Base-by-base conservation (phyloP, 805 yeast species). In the Grigorovia yakushimaensis region DNA sequence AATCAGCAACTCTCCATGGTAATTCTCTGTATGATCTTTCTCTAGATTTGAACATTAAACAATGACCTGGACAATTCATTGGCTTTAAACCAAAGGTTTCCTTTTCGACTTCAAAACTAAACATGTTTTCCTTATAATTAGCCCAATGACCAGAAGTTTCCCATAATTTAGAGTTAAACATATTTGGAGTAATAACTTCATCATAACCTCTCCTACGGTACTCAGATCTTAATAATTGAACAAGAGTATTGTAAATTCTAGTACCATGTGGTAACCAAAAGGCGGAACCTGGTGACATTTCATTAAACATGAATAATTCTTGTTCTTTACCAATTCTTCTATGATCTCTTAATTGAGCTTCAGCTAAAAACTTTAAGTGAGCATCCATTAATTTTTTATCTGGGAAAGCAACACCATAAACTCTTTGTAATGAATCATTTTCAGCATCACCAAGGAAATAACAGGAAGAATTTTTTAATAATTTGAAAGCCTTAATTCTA, bases 261-360 rank as follows among this genome's bases (percentile, higher is more conserved):
- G 99, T 82, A 70, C 99, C 99, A 63, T 91, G 98, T 45, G 99
- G 99, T 60, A 93, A 77, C 98, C 98, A 93, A 80, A 93, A 93
- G 51, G 95, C 89, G 39, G 94, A 81, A 55, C 99, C 99, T 47
- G 99, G 99, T 18, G 96, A 86, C 84, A 91, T 72, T 70, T 93
- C 98, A 69, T 93, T 81, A 79, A 93, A 93, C 70, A 83, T 79
- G 72, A 89, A 93, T 62, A 93, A 77, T 65, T 93, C 98, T 72
- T 93, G 98, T 61, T 93, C 98, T 61, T 73, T 84, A 67, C 99
- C 99, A 56, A 93, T 83, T 70, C 82, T 89, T 71, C 99, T 81
- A 71, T 93, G 99, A 66, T 86, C 95, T 74, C 98, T 86, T 66
- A 81, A 79, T 49, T 95, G 86, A 41, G 98, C 98, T 71, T 93